Percentiles rank a stretch among this genome's conserved stretches.
Conservation (phyloP, 805 yeast genomes). For the Yamadazyma olivae region DNA sequence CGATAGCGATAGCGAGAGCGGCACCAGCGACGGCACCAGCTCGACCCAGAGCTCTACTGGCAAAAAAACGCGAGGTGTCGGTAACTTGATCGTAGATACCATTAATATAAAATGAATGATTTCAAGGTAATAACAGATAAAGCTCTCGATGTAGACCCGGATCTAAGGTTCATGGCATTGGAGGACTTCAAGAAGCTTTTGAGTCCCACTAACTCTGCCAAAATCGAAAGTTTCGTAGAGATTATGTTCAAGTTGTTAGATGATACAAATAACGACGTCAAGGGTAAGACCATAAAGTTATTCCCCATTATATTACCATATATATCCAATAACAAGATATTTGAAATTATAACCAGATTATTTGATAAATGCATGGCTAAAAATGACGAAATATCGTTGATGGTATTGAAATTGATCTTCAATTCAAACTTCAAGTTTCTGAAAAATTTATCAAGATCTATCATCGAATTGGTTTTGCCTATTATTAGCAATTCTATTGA, state of each 20-base stretch:
- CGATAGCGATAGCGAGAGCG: conserved; percentile 5
- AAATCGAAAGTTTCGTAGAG: conserved; percentile 34
- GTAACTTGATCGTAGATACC: conserved; percentile 5
- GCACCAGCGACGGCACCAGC: conserved; percentile 6
- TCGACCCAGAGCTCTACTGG: not conserved
- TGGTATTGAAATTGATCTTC: conserved; percentile 49
- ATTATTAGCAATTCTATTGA: conserved; percentile 31
- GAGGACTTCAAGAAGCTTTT: conserved; percentile 60
- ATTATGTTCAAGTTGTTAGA: conserved; percentile 44
- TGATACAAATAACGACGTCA: conserved; percentile 70
- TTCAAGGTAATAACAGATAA: conserved; percentile 34
- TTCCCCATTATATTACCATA: conserved; percentile 36
- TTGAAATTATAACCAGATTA: conserved; percentile 28
- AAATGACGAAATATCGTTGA: conserved; percentile 38
- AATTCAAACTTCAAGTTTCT: conserved; percentile 23
- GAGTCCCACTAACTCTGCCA: conserved; percentile 19
- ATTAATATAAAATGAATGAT: conserved; percentile 19
- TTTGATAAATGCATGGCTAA: conserved; percentile 19
- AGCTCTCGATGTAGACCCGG: conserved; percentile 71
- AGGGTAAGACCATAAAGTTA: conserved; percentile 67
- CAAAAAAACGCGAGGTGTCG: not conserved
- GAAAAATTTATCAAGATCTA: conserved; percentile 19
- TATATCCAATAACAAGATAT: conserved; percentile 27
- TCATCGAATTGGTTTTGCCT: conserved; percentile 39
- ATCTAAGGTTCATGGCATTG: conserved; percentile 80